A percentile compares a stretch with the other conserved stretches of the same genome.
These are phyloP conservation scores for Colletotrichum cereale DNA, from an alignment of 2,329 filamentous ascomycete species.

Conservation along the genomic window DNA sequence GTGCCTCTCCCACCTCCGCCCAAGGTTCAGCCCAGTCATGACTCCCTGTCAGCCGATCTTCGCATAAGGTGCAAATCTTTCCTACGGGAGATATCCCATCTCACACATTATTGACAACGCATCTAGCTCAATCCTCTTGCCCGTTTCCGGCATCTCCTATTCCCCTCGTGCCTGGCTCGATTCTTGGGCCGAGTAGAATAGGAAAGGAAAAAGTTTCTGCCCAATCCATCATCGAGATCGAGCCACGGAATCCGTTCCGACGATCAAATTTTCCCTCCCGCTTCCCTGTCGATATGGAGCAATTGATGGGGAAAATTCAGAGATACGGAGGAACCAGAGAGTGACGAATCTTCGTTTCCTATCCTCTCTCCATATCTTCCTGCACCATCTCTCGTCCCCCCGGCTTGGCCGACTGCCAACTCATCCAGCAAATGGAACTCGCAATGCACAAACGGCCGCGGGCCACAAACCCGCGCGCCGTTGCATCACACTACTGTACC, in stretches of 20 bases:
- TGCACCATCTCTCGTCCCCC: not conserved
- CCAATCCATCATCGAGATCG: conserved; percentile 34
- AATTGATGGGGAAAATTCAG: conserved; percentile 12
- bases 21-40: conserved; percentile 38
- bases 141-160: conserved; percentile 24
- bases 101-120: conserved; percentile 40
- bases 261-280: conserved; percentile 7
- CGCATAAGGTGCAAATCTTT: conserved; percentile 41
- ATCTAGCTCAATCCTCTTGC: conserved; percentile 34
- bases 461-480: conserved; percentile 28
- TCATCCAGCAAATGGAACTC: conserved; percentile 29
- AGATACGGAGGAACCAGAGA: not conserved
- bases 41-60: conserved; percentile 39
- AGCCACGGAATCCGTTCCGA: conserved; percentile 26
- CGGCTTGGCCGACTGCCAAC: conserved; percentile 31
- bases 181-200: not conserved
- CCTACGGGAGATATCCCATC: conserved; percentile 41
- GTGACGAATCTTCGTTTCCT: conserved; percentile 11
- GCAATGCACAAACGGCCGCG: conserved; percentile 30
- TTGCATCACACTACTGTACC: conserved; percentile 28
- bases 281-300: conserved; percentile 30
- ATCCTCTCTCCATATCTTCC: conserved; percentile 14
- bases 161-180: conserved; percentile 3
- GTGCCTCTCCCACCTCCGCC: conserved; percentile 8
- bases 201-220: not conserved